Evolutionary conservation across 73 alveolate genomes (phyloP).

Genomic region (Stentor coeruleus): DNA sequence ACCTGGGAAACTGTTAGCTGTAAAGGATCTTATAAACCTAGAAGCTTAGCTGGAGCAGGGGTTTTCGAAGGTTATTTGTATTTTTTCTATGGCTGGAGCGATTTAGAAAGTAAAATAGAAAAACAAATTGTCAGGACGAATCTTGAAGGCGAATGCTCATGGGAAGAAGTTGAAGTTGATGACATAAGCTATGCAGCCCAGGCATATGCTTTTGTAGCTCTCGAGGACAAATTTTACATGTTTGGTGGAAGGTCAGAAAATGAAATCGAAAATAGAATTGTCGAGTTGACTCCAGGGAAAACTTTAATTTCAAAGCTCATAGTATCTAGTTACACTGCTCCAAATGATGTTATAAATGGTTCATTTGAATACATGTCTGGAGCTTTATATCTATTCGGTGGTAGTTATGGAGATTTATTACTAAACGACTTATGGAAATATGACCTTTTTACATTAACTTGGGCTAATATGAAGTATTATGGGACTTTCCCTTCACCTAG

Average conservation of each 20-base stretch:
- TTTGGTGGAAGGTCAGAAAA: background rate
- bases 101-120: background rate
- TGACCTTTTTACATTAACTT: background rate
- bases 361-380: background rate
- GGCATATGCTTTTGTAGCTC: background rate
- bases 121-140: too few species aligned
- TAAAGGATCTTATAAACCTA: background rate
- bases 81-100: background rate
- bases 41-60: background rate
- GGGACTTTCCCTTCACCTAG: conserved; percentile 7
- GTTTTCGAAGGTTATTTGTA: background rate
- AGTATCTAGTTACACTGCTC: background rate
- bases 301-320: too few species aligned
- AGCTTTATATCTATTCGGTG: conserved; percentile 21
- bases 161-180: too few species aligned
- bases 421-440: conserved; percentile 19
- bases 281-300: background rate
- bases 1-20: background rate
- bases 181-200: too few species aligned
- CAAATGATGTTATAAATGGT: background rate
- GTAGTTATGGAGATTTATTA: background rate
- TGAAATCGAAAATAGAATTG: background rate
- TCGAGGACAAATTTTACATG: background rate
- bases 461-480: background rate
- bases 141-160: too few species aligned